Conservation (phyloP, 345 rosid genomes). For the Eucalyptus sp. region DNA sequence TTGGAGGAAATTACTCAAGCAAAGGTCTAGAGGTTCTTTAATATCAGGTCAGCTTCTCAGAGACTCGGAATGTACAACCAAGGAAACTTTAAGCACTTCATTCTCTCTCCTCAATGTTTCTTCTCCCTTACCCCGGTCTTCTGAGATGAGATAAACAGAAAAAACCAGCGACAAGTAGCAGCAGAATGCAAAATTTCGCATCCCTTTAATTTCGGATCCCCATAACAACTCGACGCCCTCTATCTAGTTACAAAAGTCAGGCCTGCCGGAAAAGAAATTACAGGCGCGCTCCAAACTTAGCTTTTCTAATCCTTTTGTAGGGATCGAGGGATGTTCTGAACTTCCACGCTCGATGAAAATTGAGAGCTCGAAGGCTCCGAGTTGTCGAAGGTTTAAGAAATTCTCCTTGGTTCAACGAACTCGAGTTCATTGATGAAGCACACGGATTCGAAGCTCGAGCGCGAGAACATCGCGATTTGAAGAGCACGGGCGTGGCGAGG, state of each 20-base stretch:
- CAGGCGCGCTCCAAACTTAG: not conserved
- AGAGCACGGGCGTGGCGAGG: no score
- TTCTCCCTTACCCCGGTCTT: not conserved
- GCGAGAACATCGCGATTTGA: no score
- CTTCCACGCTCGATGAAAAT: no score
- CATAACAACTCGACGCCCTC: not conserved
- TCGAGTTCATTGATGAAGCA: no score
- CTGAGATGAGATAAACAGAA: not conserved
- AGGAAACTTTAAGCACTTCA: no score
- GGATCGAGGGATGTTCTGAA: no score
- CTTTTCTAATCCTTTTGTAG: no score
- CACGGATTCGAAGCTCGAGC: no score
- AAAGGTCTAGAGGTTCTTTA: not conserved
- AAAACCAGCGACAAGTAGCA: not conserved
- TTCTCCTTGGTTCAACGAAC: no score
- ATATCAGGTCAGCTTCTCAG: not conserved
- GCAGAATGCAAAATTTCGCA: not conserved
- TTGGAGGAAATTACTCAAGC: not conserved
- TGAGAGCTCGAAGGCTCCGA: no score
- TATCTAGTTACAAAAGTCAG: not conserved
- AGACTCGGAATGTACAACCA: not conserved
- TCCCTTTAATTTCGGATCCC: not conserved
- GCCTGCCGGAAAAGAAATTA: not conserved
- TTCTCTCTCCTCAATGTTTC: not conserved
- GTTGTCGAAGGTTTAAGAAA: no score